Evolutionary conservation across 345 rosid genomes (phyloP).

Genomic region (Salix arbutifolia): DNA sequence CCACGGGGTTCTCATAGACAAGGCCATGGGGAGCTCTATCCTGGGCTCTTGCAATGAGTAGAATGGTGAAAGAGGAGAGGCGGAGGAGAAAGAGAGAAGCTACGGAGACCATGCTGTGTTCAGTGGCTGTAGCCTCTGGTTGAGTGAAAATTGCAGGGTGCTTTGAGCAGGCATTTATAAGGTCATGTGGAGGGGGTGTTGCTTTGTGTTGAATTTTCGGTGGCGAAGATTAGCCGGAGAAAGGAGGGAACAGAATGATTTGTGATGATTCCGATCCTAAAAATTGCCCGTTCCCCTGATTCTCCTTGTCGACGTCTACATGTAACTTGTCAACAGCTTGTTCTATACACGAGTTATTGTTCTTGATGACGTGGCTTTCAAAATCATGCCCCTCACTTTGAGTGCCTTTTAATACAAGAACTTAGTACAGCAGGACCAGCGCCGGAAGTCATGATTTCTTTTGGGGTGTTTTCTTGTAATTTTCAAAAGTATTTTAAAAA

Average conservation of each 20-base stretch:
- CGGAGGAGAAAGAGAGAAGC: constrained; percentile 27
- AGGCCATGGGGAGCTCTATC: constrained; percentile 93
- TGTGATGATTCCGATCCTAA: constrained; percentile 19
- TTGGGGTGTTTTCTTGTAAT: too few species aligned
- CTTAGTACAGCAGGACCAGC: too few species aligned
- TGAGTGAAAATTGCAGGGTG: constrained; percentile 21
- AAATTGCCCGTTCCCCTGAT: background rate
- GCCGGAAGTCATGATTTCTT: too few species aligned
- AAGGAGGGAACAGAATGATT: constrained; percentile 51
- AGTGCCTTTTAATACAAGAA: background rate
- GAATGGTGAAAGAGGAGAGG: constrained; percentile 26
- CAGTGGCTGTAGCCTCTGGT: background rate
- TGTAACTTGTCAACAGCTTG: background rate
- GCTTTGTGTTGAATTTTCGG: constrained; percentile 45
- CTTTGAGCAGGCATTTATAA: constrained; percentile 49
- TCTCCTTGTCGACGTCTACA: background rate
- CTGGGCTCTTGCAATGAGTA: constrained; percentile 44
- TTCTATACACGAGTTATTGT: background rate
- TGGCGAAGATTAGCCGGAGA: constrained; percentile 22
- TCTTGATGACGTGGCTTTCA: background rate
- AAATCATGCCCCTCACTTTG: background rate
- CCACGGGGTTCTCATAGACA: constrained; percentile 52
- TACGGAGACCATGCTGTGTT: constrained; percentile 29
- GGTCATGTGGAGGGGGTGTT: constrained; percentile 36
- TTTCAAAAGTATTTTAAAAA: too few species aligned